Evolutionary conservation across 2,329 filamentous ascomycete species (phyloP), one percentile per base, ranked within the genome.

Genomic region (Cladosporium sphaerospermum): DNA sequence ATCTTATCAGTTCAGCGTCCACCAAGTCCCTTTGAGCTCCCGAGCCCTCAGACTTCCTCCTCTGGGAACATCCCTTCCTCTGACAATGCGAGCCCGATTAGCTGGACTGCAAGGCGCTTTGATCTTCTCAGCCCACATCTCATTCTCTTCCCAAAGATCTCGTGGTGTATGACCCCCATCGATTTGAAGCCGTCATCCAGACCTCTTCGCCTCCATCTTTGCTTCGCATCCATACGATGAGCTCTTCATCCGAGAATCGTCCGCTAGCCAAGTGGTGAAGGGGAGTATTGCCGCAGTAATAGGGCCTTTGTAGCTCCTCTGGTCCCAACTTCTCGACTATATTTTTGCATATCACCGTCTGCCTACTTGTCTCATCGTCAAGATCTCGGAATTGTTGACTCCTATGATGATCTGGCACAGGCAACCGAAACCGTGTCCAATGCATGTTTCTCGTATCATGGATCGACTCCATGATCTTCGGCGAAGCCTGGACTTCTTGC

Each of bases 221-320:
- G 11, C 7, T 14, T 19, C 39, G 16, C 39, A 51, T 18, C 47
- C 47, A 51, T 9, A 14, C 16, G 18, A 44, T 44, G 37, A 51
- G 16, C 13, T 23, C 36, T 7, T 33, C 37, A 9, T 50, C 41
- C 18, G 41, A n/a, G 32, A 36, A 42, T 23, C 11, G 13, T 33
- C 16, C 9, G 8, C 46, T 37, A 31, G 37, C 46, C 19, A 50
- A 32, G 37, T 50, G 42, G 28, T 50, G 46, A 9, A 50, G 46
- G 19, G 37, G 18, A 11, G 46, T 42, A 14, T 50, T 50, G 14
- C 37, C 46, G 18, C 41, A 37, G 3, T 33, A 31, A n/a, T 42
- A 28, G n/a, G 19, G 13, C 46, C 18, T 3, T 18, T 16, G 9
- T 10, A 50, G 40, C 31, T 40, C 13, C 28, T 41, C 16, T 2